phyloP scores from a whole-genome alignment of 805 yeast species.

The Metschnikowia continentalis region DNA sequence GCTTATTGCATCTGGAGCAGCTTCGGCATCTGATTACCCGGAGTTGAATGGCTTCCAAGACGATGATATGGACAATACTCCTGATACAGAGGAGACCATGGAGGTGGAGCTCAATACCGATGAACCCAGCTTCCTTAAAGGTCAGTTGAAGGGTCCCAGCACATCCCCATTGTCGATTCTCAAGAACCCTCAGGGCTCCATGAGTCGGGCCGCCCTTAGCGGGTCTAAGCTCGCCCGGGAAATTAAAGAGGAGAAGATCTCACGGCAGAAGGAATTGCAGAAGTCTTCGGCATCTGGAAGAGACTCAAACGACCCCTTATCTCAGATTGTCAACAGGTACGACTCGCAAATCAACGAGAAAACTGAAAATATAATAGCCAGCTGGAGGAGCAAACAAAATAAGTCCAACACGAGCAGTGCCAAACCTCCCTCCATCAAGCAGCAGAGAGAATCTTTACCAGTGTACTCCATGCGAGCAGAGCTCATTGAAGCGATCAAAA shows the following conservation, averaged over 20 bases:
- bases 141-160: constrained; percentile 40
- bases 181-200: constrained; percentile 73
- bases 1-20: constrained; percentile 73
- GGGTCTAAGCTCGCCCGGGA: constrained; percentile 70
- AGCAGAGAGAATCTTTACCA: constrained; percentile 60
- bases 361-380: constrained; percentile 12
- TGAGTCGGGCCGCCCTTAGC: constrained; percentile 67
- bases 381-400: constrained; percentile 16
- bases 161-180: constrained; percentile 53
- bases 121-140: constrained; percentile 70
- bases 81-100: constrained; percentile 42
- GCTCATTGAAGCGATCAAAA: constrained; percentile 57
- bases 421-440: constrained; percentile 6
- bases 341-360: constrained; percentile 8
- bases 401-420: neutral
- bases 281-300: constrained; percentile 18
- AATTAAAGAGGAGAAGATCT: constrained; percentile 54
- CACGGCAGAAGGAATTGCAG: constrained; percentile 47
- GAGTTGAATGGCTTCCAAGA: constrained; percentile 37
- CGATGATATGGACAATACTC: constrained; percentile 20
- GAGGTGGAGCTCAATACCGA: constrained; percentile 70
- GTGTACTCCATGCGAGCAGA: constrained; percentile 60
- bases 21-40: constrained; percentile 63
- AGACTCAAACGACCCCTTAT: constrained; percentile 11
- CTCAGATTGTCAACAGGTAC: constrained; percentile 3